A percentile compares a stretch with the other conserved stretches of the same genome.
These are phyloP conservation scores for Stephania cephalantha DNA, from an alignment of 164 flowering plant species.

Conservation along the genomic window DNA sequence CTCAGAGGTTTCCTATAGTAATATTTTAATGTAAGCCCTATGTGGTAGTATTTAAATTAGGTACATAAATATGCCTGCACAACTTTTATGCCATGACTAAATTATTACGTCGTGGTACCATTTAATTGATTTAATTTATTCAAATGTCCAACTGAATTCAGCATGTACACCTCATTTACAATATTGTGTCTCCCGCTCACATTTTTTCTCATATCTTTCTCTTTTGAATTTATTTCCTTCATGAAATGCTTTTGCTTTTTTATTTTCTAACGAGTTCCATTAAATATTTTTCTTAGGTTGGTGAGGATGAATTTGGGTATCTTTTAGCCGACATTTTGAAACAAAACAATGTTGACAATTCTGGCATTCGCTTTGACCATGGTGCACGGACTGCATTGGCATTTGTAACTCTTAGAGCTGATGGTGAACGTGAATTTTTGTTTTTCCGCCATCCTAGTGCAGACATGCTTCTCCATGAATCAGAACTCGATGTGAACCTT, in stretches of 20 bases:
- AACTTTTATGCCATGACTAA: neutral
- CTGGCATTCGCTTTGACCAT: constrained; percentile 58
- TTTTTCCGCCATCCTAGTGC: constrained; percentile 84
- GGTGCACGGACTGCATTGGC: constrained; percentile 70
- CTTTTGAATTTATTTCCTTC: neutral
- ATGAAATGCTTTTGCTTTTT: neutral
- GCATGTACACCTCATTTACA: neutral
- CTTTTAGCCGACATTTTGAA: constrained; percentile 58
- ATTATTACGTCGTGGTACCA: neutral
- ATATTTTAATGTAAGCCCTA: no score
- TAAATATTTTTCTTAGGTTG: constrained; percentile 38
- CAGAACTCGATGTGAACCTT: constrained; percentile 52
- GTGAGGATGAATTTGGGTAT: constrained; percentile 62
- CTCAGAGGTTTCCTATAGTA: neutral
- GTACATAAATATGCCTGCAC: no score
- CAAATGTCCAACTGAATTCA: neutral
- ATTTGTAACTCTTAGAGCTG: constrained; percentile 64
- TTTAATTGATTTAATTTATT: no score
- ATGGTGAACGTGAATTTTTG: constrained; percentile 76
- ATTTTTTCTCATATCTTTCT: neutral
- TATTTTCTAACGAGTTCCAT: neutral
- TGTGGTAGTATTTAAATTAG: no score
- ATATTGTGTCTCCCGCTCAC: neutral
- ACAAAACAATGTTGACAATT: constrained; percentile 55
- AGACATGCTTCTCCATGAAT: constrained; percentile 69